Evolutionary conservation across 495 filamentous ascomycete species (phyloP), one percentile per base, ranked within the genome.

Genomic region (Penicillium cataractarum): DNA sequence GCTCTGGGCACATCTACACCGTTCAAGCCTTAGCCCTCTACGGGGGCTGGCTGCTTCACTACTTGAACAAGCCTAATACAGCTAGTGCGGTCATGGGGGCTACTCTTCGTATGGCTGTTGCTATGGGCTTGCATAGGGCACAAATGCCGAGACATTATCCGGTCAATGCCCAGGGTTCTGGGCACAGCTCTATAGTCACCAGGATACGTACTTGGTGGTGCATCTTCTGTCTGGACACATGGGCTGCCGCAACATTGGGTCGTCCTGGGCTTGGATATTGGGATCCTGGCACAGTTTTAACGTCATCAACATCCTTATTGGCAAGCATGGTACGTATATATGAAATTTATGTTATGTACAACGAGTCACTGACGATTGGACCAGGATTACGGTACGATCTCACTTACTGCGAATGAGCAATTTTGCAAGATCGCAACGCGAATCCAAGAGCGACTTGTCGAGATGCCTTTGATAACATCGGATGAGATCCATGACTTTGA

Each of bases 151-250:
- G 40, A 9, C 40, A 44, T 44, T 44, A 44, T 8, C 40, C n/a
- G n/a, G 40, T 8, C n/a, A 1, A 44, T 21, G 4, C 40, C 13
- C 40, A 44, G 6, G 21, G 40, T 21, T 9, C 40, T 7, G 40
- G 40, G 9, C 40, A 44, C 21, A 44, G 40, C 9, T 44, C 40
- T 9, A 44, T 44, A 6, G 6, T 44, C 37, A 44, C 40, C n/a
- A 44, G 40, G n/a, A 44, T 44, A 44, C 40, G 40, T 9, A 44
- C 40, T n/a, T 44, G 40, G 40, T 44, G 40, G 40, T 44, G 40
- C 40, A 44, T 44, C 6, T 44, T 44, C n/a, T 44, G 40, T 44
- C n/a, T 44, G 2, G 40, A 44, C n/a, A 44, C 40, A 8, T 44
- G 40, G 40, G n/a, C 40, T 8, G 40, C 40, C 3, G 40, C 40